Conservation (phyloP, 1,139 yeast species). For the Suhomyces yuchorum region DNA sequence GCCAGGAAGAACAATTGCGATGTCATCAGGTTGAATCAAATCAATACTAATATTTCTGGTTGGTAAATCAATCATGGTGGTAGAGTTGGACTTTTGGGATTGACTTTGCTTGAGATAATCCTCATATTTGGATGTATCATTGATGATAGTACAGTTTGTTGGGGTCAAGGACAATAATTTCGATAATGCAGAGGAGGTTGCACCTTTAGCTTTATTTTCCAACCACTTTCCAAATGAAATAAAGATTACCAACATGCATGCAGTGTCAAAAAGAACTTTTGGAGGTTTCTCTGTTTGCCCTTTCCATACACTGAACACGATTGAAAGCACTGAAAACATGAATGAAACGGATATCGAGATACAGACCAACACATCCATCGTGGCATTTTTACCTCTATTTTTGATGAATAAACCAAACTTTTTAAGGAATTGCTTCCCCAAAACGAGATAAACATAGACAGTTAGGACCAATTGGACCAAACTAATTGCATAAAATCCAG, state of each 20-base stretch:
- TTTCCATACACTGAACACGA: constrained; percentile 44
- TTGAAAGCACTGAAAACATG: constrained; percentile 67
- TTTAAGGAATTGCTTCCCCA: constrained; percentile 64
- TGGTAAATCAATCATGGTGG: constrained; percentile 18
- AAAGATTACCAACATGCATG: constrained; percentile 80
- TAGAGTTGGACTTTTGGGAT: constrained; percentile 2
- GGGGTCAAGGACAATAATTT: constrained; percentile 81
- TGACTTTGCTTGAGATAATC: constrained; percentile 18
- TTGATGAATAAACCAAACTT: constrained; percentile 67
- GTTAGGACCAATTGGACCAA: constrained; percentile 64
- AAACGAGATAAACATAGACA: constrained; percentile 66
- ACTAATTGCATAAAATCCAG: constrained; percentile 61
- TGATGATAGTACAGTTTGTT: constrained; percentile 66
- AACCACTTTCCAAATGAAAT: constrained; percentile 88
- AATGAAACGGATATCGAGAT: constrained; percentile 82
- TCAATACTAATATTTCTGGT: constrained; percentile 60
- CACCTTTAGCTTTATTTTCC: constrained; percentile 92
- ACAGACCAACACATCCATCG: constrained; percentile 92
- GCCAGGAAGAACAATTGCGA: constrained; percentile 81
- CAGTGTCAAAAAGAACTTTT: constrained; percentile 80
- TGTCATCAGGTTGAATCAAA: constrained; percentile 73
- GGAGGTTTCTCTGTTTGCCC: constrained; percentile 53
- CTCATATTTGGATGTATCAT: constrained; percentile 36
- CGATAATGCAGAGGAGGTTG: constrained; percentile 86
- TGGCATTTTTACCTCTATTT: constrained; percentile 67